Conservation (phyloP, 441 rosid species). For the Kokia cookei region DNA sequence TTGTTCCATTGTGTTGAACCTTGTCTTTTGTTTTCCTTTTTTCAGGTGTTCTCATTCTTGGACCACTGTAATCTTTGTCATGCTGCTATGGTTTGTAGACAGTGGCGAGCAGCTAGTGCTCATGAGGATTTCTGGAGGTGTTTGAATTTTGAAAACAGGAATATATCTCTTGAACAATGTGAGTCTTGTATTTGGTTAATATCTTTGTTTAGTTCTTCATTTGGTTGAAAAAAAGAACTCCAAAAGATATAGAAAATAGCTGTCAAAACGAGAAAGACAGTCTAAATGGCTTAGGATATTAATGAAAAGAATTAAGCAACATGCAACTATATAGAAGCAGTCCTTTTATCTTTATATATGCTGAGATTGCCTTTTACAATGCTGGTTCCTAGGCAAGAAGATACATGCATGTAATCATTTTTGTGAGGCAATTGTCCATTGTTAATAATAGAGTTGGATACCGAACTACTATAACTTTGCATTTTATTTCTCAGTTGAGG, state of each 20-base stretch:
- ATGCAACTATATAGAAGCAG: neutral
- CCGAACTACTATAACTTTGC: neutral
- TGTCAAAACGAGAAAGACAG: neutral
- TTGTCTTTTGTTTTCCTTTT: neutral
- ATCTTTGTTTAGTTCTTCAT: neutral
- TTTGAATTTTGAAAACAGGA: constrained; percentile 75
- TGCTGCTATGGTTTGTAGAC: constrained; percentile 89
- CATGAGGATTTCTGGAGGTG: constrained; percentile 98
- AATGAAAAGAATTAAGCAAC: neutral
- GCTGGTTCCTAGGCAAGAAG: neutral
- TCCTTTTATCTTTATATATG: neutral
- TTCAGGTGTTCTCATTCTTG: constrained; percentile 93
- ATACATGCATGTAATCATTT: neutral
- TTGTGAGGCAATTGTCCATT: neutral
- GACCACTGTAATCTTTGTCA: constrained; percentile 68
- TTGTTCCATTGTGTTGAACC: neutral
- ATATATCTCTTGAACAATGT: constrained; percentile 85
- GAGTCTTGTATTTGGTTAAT: constrained; percentile 27
- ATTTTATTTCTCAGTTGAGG: constrained; percentile 61
- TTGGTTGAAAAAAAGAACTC: neutral
- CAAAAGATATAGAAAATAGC: neutral
- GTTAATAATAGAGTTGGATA: neutral
- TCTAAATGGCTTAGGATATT: neutral
- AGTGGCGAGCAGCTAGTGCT: constrained; percentile 93
- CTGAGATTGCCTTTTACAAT: neutral